Conservation (phyloP, 1,139 yeast genomes). For the Hyphopichia fennica region DNA sequence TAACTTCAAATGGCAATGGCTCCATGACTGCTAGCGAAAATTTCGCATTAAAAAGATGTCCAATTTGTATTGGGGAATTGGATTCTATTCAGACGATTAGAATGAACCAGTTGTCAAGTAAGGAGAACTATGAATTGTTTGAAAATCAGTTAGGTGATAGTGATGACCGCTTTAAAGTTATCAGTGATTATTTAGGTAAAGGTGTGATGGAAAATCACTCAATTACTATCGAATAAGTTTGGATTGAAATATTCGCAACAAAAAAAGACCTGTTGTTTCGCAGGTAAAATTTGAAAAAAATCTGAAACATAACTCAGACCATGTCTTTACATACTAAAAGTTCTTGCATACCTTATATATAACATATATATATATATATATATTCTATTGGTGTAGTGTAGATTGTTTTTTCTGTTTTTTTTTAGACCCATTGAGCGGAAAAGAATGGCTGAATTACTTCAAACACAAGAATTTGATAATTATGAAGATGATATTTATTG, state of each 20-base stretch:
- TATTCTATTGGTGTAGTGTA: not conserved
- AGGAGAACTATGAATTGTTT: constrained; percentile 65
- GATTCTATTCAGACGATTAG: constrained; percentile 65
- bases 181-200: constrained; percentile 80
- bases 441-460: not conserved
- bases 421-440: no score
- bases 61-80: constrained; percentile 67
- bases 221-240: constrained; percentile 9
- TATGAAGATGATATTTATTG: constrained; percentile 11
- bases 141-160: constrained; percentile 57
- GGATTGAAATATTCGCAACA: constrained; percentile 2
- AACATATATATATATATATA: not conserved
- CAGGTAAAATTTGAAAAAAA: constrained; percentile 1
- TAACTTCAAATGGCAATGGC: constrained; percentile 7
- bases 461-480: not conserved
- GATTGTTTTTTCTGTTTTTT: no score
- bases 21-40: constrained; percentile 3
- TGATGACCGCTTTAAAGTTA: constrained; percentile 68
- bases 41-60: constrained; percentile 49
- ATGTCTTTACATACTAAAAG: not conserved
- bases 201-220: constrained; percentile 71
- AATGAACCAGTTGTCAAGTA: constrained; percentile 58
- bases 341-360: constrained; percentile 1
- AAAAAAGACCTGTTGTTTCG: not conserved
- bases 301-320: constrained; percentile 16